A percentile compares a stretch with the other conserved stretches of the same genome.
phyloP scores from a whole-genome alignment of 2,329 filamentous ascomycete genomes.

The Paraphoma sp. region DNA sequence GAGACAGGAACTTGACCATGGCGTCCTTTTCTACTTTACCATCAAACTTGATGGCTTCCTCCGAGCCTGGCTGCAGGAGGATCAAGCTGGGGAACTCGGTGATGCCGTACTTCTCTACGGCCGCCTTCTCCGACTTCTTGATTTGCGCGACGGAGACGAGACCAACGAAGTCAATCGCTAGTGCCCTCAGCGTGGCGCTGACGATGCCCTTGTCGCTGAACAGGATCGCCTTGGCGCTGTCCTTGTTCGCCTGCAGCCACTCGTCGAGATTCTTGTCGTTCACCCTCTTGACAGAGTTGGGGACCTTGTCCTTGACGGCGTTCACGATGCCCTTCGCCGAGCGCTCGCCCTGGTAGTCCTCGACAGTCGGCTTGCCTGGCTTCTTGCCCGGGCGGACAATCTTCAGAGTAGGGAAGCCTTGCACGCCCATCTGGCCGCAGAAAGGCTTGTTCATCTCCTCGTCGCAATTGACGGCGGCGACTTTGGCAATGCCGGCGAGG shows the following conservation, averaged over 20 bases:
- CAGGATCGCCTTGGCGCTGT: conserved; percentile 82
- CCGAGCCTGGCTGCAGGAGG: conserved; percentile 74
- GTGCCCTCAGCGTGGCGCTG: conserved; percentile 78
- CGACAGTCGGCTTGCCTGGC: conserved; percentile 77
- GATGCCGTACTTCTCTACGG: conserved; percentile 77
- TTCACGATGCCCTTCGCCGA: conserved; percentile 88
- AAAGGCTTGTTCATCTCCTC: conserved; percentile 90
- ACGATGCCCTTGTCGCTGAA: conserved; percentile 94
- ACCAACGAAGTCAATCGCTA: conserved; percentile 90
- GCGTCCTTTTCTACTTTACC: conserved; percentile 85
- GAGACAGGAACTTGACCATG: conserved; percentile 82
- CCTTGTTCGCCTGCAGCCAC: conserved; percentile 73
- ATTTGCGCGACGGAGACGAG: conserved; percentile 82
- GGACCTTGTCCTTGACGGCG: conserved; percentile 83
- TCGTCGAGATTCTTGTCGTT: conserved; percentile 78
- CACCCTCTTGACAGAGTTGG: conserved; percentile 85
- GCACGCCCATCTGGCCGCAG: conserved; percentile 83
- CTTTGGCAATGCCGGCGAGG: conserved; percentile 89
- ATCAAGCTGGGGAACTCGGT: conserved; percentile 80
- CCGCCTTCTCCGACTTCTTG: conserved; percentile 76
- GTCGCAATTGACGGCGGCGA: conserved; percentile 94
- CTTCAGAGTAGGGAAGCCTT: conserved; percentile 96
- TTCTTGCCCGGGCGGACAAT: conserved; percentile 87
- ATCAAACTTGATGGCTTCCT: conserved; percentile 74
- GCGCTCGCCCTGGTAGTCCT: conserved; percentile 88